A percentile compares a stretch with the other conserved stretches of the same genome.
These are phyloP conservation scores for Chlorella sp. DNA, from an alignment of 139 green algal genomes.

Conservation along the genomic window DNA sequence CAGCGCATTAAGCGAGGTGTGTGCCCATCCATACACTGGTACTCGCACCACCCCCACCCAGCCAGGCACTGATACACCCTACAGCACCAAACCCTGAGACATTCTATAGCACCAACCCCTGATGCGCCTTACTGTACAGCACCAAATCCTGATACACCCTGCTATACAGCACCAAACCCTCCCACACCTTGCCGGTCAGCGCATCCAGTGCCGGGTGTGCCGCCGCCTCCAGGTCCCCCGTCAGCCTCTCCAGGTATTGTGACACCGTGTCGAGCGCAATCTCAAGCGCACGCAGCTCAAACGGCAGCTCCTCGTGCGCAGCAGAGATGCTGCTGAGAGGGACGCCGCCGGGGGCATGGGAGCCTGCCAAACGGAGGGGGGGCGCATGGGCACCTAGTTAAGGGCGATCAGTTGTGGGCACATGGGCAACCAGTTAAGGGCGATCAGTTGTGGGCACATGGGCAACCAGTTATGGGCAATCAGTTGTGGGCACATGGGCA, in stretches of 20 bases:
- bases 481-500: background rate
- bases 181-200: constrained; percentile 80
- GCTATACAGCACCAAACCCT: no score
- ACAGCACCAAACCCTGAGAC: no score
- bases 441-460: background rate
- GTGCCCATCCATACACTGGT: no score
- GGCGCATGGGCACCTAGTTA: background rate
- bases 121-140: no score
- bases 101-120: no score
- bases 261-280: constrained; percentile 59
- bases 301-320: constrained; percentile 51
- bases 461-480: background rate
- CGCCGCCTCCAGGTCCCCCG: constrained; percentile 82
- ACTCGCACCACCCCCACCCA: no score
- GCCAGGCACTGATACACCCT: no score
- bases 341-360: background rate
- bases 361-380: background rate
- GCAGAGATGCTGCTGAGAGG: constrained; percentile 1
- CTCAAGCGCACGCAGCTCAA: constrained; percentile 72
- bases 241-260: constrained; percentile 73
- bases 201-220: constrained; percentile 88
- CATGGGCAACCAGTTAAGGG: background rate
- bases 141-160: no score
- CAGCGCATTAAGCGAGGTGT: no score
- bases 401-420: background rate